Percentiles rank a stretch among this genome's conserved stretches.
Evolutionary conservation across 2,329 filamentous ascomycete genomes (phyloP).

Genomic region (Ceratocystis lukuohia): DNA sequence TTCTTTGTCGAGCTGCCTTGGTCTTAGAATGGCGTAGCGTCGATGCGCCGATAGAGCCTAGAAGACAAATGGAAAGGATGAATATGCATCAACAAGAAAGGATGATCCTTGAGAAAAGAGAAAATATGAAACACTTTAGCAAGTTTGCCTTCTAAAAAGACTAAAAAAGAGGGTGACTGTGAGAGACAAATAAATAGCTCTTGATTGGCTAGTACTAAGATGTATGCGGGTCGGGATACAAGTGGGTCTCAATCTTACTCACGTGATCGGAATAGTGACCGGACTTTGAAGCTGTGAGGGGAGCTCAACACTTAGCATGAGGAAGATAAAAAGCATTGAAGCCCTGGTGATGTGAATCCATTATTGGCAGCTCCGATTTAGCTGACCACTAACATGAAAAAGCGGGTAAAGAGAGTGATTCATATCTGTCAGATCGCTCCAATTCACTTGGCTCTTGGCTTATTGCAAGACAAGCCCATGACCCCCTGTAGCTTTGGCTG

Average conservation of each 20-base stretch:
- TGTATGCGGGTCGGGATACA: background rate
- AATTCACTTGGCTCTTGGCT: background rate
- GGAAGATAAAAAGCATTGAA: background rate
- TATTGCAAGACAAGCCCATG: background rate
- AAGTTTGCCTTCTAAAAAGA: background rate
- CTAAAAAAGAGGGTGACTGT: background rate
- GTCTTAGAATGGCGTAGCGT: background rate
- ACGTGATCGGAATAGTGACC: conserved; percentile 1
- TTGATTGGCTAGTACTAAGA: background rate
- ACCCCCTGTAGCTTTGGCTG: background rate
- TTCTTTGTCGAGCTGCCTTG: background rate
- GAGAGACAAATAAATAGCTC: background rate
- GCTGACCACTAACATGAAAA: background rate
- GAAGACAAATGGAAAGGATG: background rate
- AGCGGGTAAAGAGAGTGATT: background rate
- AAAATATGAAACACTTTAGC: background rate
- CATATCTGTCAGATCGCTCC: background rate
- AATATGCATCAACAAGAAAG: background rate
- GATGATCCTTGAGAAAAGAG: conserved; percentile 2
- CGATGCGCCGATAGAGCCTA: background rate
- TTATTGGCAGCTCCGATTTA: background rate
- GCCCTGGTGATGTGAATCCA: background rate
- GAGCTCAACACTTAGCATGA: background rate
- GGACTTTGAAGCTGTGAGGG: background rate
- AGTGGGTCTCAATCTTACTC: background rate